These are phyloP conservation scores for Hypoxylon sp. DNA, from an alignment of 2,329 filamentous ascomycete genomes.

Conservation along the genomic window DNA sequence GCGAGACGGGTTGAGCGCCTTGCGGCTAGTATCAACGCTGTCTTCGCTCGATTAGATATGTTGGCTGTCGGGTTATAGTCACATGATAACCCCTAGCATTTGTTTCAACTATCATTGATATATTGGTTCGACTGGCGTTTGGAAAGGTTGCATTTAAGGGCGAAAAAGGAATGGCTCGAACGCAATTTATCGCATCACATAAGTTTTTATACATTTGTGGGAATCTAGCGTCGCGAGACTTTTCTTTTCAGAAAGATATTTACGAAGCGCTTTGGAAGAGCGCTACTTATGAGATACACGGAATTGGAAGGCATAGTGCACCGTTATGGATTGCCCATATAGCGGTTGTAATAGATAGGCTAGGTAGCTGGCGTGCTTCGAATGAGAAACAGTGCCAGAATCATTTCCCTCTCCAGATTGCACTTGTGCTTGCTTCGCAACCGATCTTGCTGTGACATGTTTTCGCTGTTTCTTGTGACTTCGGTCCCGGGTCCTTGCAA, in stretches of 20 bases:
- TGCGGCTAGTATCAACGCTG: slow-evolving; percentile 58
- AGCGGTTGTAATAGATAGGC: slow-evolving; percentile 42
- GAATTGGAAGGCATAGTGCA: slow-evolving; percentile 16
- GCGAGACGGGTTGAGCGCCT: slow-evolving; percentile 68
- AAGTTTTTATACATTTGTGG: slow-evolving; percentile 19
- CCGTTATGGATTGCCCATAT: slow-evolving; percentile 7
- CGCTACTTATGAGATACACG: slow-evolving; percentile 39
- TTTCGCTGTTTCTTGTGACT: background rate
- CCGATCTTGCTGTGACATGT: background rate
- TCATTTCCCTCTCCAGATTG: background rate
- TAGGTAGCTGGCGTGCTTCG: slow-evolving; percentile 27
- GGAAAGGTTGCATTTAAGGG: slow-evolving; percentile 28
- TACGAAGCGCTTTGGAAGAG: slow-evolving; percentile 40
- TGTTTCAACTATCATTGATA: slow-evolving; percentile 12
- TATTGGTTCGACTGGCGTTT: slow-evolving; percentile 25
- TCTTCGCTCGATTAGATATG: slow-evolving; percentile 57
- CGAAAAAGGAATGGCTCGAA: slow-evolving; percentile 29
- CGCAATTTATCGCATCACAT: slow-evolving; percentile 26
- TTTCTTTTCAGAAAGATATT: slow-evolving; percentile 22
- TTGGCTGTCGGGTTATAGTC: slow-evolving; percentile 54
- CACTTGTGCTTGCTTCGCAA: background rate
- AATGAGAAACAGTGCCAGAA: slow-evolving; percentile 23
- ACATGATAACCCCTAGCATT: background rate
- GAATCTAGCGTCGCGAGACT: slow-evolving; percentile 28
- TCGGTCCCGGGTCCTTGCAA: slow-evolving; percentile 12